Percentiles rank a stretch among this genome's conserved stretches.
These are phyloP conservation scores for Extremus antarcticus DNA, from an alignment of 495 filamentous ascomycete genomes.

Conservation along the genomic window DNA sequence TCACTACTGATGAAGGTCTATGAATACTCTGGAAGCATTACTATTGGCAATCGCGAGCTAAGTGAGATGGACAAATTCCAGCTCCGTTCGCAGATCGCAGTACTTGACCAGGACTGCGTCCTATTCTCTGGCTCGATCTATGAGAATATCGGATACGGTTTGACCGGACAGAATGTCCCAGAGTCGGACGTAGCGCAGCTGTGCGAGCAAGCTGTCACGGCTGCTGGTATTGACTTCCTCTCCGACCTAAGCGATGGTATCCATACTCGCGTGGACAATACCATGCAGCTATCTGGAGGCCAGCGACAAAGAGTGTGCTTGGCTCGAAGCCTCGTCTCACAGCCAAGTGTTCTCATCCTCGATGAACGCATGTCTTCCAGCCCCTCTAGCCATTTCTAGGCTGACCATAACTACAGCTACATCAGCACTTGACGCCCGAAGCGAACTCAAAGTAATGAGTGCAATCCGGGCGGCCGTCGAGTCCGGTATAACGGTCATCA, in stretches of 20 bases:
- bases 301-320: slow-evolving; percentile 98
- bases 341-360: slow-evolving; percentile 87
- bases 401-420: slow-evolving; percentile 16
- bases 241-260: slow-evolving; percentile 89
- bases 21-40: slow-evolving; percentile 61
- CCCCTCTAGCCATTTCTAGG: background rate
- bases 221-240: slow-evolving; percentile 92
- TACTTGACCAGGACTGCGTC: slow-evolving; percentile 92
- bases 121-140: slow-evolving; percentile 90
- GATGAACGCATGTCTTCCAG: slow-evolving; percentile 52
- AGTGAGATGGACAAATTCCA: slow-evolving; percentile 77
- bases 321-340: slow-evolving; percentile 82
- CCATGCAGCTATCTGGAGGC: slow-evolving; percentile 85
- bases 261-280: slow-evolving; percentile 82
- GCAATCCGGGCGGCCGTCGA: slow-evolving; percentile 71
- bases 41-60: slow-evolving; percentile 74
- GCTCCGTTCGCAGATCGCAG: slow-evolving; percentile 78
- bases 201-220: slow-evolving; percentile 67
- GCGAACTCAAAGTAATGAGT: slow-evolving; percentile 82
- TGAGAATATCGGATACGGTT: slow-evolving; percentile 86
- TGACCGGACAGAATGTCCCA: slow-evolving; percentile 4
- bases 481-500: slow-evolving; percentile 84
- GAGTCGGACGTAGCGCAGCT: slow-evolving; percentile 57
- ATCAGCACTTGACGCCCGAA: slow-evolving; percentile 80
- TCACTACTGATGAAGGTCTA: slow-evolving; percentile 84